Conservation (phyloP, 2,329 filamentous ascomycete genomes). For the Mycosphaerella arachidis region DNA sequence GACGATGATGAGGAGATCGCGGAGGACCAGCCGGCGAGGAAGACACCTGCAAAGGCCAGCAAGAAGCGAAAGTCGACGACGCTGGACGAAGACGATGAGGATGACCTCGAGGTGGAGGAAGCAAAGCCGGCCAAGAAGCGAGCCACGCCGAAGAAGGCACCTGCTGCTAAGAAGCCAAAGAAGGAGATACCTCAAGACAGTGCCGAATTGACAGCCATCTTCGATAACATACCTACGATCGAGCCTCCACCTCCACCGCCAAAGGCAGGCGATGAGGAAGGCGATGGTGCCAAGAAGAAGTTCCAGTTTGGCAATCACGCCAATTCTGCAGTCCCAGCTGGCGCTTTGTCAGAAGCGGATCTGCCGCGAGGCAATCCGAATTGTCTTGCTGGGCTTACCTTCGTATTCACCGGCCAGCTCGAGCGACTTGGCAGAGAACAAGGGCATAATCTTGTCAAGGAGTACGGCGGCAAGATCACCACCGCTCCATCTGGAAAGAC, state of each 20-base stretch:
- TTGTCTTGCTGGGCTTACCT: conserved; percentile 81
- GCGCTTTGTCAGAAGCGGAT: conserved; percentile 60
- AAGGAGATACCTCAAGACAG: conserved; percentile 65
- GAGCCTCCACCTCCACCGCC: conserved; percentile 78
- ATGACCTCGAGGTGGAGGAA: conserved; percentile 43
- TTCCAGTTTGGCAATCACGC: conserved; percentile 66
- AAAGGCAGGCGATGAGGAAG: conserved; percentile 50
- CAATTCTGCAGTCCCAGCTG: conserved; percentile 54
- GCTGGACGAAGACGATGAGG: conserved; percentile 50
- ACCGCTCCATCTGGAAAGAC: conserved; percentile 85
- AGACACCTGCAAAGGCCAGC: conserved; percentile 31
- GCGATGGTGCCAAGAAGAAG: conserved; percentile 49
- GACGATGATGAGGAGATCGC: conserved; percentile 41
- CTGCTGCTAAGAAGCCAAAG: conserved; percentile 56
- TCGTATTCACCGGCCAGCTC: conserved; percentile 91
- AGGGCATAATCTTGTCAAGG: conserved; percentile 79
- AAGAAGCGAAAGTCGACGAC: conserved; percentile 59
- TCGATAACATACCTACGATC: conserved; percentile 81
- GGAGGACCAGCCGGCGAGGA: conserved; percentile 39
- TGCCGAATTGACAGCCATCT: conserved; percentile 72
- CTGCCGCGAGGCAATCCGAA: conserved; percentile 81
- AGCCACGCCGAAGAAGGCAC: conserved; percentile 43
- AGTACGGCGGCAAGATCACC: conserved; percentile 89
- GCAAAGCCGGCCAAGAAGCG: conserved; percentile 56
- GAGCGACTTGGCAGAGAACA: conserved; percentile 78